Base-by-base conservation (phyloP, 768 basidiomycete species). In the Boletales sp. region DNA sequence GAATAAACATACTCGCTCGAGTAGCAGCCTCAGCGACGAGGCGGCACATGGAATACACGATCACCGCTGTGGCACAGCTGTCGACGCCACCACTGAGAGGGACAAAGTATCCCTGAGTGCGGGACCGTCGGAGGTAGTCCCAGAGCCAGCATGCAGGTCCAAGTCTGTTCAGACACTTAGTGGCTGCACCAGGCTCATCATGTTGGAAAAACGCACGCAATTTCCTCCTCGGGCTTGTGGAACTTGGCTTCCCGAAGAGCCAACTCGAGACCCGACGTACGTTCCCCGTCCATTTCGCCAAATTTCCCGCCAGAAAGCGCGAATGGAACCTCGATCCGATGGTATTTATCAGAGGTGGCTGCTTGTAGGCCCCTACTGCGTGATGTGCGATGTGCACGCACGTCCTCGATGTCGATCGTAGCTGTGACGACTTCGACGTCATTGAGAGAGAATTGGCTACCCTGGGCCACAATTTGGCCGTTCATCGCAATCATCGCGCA, bases 121-220 rank as follows among this genome's bases (percentile, higher is more conserved):
- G 77, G 6, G 95, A 98, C 39, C 96, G 83, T 34, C 96, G 80
- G 30, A 99, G 82, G 63, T 98, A 99, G 65, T 99, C 96, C 96
- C 96, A 99, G n/a, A 99, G 76, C 96, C 96, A 99, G 64, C 96
- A 98, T 14, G 95, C 96, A 8, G 96, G 96, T 5, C 96, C 96
- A 3, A 98, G 74, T 3, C 95, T 97, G 54, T 25, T 13, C 6
- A 15, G 21, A 45, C 17, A n/a, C 42, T 52, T 17, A 58, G 41
- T 38, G 30, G 30, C 36, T 2, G 12, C 13, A 17, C 1, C 12
- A 31, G 18, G 18, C 28, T 40, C 4, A 7, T 5, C 15, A 28
- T 13, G 15, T 14, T 35, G 34, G 12, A 39, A 39, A 14, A 38
- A 50, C 91, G 58, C 62, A 96, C 96, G 96, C 95, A 50, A 98